phyloP scores from a whole-genome alignment of 2,329 filamentous ascomycete genomes.

The Clonostachys chloroleuca region DNA sequence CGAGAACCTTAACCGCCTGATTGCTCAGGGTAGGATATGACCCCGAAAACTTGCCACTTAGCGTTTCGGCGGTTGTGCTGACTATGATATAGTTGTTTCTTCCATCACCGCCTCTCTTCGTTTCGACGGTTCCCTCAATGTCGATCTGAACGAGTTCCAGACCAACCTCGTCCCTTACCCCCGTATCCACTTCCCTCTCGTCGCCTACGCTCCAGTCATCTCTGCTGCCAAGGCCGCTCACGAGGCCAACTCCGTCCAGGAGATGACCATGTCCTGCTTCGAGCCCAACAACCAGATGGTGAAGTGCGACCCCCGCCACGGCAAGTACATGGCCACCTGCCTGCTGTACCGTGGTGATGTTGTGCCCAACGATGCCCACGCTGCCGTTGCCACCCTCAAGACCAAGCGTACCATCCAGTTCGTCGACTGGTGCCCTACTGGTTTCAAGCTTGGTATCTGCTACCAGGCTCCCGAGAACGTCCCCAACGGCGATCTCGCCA shows the following conservation, averaged over 20 bases:
- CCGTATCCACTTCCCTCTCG: constrained; percentile 98
- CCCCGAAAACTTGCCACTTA: background rate
- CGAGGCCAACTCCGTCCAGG: constrained; percentile 96
- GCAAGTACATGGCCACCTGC: constrained; percentile 99
- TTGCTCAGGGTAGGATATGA: constrained; percentile 72
- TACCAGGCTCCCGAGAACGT: constrained; percentile 97
- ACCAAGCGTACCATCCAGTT: constrained; percentile 99
- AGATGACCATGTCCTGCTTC: constrained; percentile 99
- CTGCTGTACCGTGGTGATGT: constrained; percentile 98
- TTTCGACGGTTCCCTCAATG: constrained; percentile 97
- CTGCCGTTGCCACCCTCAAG: constrained; percentile 92
- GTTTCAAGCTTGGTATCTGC: constrained; percentile 99
- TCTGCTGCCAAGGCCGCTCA: constrained; percentile 94
- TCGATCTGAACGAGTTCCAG: constrained; percentile 99
- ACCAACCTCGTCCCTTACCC: constrained; percentile 99
- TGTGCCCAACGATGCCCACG: constrained; percentile 92
- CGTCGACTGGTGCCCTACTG: constrained; percentile 99
- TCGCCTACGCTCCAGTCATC: constrained; percentile 92
- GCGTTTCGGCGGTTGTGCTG: constrained; percentile 6
- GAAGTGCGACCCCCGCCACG: constrained; percentile 96
- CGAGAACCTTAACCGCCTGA: constrained; percentile 98
- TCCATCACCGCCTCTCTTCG: constrained; percentile 98
- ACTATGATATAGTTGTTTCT: constrained; percentile 68
- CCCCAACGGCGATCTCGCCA: constrained; percentile 93
- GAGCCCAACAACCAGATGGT: constrained; percentile 99